Conservation (phyloP, 371 early-diverging fungal genomes). For the Syncephalastrum monosporum region DNA sequence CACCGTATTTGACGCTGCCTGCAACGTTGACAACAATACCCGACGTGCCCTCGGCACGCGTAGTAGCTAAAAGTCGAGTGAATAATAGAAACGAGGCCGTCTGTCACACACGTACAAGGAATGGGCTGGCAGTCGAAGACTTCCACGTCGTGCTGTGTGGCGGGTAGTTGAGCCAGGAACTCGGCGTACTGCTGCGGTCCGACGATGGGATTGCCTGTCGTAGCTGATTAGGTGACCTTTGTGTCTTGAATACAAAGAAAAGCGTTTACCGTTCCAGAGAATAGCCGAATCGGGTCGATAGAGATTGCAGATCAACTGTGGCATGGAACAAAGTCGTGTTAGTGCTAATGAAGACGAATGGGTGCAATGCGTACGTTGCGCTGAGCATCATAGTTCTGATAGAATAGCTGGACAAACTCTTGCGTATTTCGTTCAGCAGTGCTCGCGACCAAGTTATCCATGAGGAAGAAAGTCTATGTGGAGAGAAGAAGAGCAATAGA, state of each 20-base stretch:
- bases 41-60: slow-evolving; percentile 45
- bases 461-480: slow-evolving; percentile 9
- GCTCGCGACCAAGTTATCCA: slow-evolving; percentile 27
- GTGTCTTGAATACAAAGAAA: not conserved
- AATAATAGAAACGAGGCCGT: not conserved
- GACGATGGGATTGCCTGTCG: slow-evolving; percentile 52
- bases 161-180: slow-evolving; percentile 57
- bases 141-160: slow-evolving; percentile 59
- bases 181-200: slow-evolving; percentile 60
- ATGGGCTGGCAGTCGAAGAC: slow-evolving; percentile 72
- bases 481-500: no score
- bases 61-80: slow-evolving; percentile 20
- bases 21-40: slow-evolving; percentile 56
- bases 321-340: not conserved
- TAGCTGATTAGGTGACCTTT: not conserved
- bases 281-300: slow-evolving; percentile 71
- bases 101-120: slow-evolving; percentile 27
- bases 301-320: slow-evolving; percentile 52
- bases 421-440: slow-evolving; percentile 50
- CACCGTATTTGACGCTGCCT: slow-evolving; percentile 63
- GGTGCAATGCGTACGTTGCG: slow-evolving; percentile 45
- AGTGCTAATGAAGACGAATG: not conserved
- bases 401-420: slow-evolving; percentile 65
- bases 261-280: slow-evolving; percentile 69
- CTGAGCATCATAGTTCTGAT: slow-evolving; percentile 62